Percentiles rank a stretch among this genome's conserved stretches.
Evolutionary conservation across 148 eudicot genomes (phyloP).

Genomic region (Camellia japonica): DNA sequence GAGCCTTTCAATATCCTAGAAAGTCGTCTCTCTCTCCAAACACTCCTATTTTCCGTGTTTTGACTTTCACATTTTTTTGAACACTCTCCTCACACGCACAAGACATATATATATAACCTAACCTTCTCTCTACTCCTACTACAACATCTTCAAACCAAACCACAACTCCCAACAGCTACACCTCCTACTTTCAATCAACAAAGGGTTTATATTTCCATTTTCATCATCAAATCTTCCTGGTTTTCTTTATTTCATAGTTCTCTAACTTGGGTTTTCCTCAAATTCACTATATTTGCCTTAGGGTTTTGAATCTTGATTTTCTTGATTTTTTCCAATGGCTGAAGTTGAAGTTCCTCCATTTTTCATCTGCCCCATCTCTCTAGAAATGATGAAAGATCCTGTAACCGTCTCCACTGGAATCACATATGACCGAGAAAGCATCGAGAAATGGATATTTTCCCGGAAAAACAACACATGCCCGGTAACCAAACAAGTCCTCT

Average conservation of each 20-base stretch:
- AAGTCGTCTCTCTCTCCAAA: slow-evolving; percentile 15
- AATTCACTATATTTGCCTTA: background rate
- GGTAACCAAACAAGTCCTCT: slow-evolving; percentile 62
- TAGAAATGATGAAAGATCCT: slow-evolving; percentile 75
- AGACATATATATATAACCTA: background rate
- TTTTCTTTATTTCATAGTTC: background rate
- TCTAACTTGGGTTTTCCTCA: background rate
- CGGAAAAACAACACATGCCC: slow-evolving; percentile 57
- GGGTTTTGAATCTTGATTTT: background rate
- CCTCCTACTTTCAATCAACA: background rate
- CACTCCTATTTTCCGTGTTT: slow-evolving; percentile 39
- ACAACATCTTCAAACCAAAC: slow-evolving; percentile 21
- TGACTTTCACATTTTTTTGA: slow-evolving; percentile 38
- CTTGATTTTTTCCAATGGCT: slow-evolving; percentile 13
- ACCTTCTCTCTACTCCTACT: background rate
- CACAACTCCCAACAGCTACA: slow-evolving; percentile 20
- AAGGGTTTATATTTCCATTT: background rate
- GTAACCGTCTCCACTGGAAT: slow-evolving; percentile 69
- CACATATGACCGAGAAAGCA: slow-evolving; percentile 68
- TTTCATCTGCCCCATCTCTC: slow-evolving; percentile 68
- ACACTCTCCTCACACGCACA: slow-evolving; percentile 1
- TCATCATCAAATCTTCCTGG: background rate
- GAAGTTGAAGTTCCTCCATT: slow-evolving; percentile 64
- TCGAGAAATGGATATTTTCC: slow-evolving; percentile 62
- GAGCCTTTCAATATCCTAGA: slow-evolving; percentile 25